These are phyloP conservation scores for Clathrus columnatus DNA, from an alignment of 768 basidiomycete genomes.

Conservation along the genomic window DNA sequence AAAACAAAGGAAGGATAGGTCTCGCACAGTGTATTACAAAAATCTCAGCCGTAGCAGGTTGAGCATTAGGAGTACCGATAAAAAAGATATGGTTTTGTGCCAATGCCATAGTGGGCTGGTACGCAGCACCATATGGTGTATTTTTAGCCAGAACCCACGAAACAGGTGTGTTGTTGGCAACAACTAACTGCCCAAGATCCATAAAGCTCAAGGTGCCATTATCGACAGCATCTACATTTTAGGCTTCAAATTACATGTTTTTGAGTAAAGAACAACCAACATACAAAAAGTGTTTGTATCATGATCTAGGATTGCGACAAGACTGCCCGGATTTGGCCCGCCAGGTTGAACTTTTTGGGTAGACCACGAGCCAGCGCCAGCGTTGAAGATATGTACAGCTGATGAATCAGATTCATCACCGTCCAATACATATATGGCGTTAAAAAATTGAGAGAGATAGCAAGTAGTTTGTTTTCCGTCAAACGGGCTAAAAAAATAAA, in stretches of 20 bases:
- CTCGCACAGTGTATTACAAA: constrained; percentile 83
- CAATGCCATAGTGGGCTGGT: constrained; percentile 68
- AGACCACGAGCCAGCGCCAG: constrained; percentile 63
- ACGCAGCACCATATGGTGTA: constrained; percentile 46
- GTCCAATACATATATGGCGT: constrained; percentile 78
- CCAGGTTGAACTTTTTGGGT: constrained; percentile 45
- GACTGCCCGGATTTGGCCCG: constrained; percentile 52
- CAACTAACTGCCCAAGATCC: constrained; percentile 57
- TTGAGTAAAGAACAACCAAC: constrained; percentile 17
- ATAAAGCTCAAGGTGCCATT: constrained; percentile 56
- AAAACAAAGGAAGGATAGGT: neutral
- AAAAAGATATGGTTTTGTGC: constrained; percentile 86
- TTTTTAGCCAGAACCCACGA: constrained; percentile 57
- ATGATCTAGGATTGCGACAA: constrained; percentile 77
- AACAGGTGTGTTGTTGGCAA: constrained; percentile 46
- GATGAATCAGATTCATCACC: constrained; percentile 64
- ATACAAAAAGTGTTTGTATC: constrained; percentile 88
- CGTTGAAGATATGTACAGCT: constrained; percentile 75
- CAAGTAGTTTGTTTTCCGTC: constrained; percentile 55
- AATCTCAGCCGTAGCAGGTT: constrained; percentile 65
- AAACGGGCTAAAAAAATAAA: constrained; percentile 42
- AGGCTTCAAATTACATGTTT: neutral
- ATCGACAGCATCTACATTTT: constrained; percentile 54
- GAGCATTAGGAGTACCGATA: constrained; percentile 56
- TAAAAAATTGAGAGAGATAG: constrained; percentile 75